These are phyloP conservation scores for Potentilla sterilis DNA, from an alignment of 306 rosid genomes.

Conservation along the genomic window DNA sequence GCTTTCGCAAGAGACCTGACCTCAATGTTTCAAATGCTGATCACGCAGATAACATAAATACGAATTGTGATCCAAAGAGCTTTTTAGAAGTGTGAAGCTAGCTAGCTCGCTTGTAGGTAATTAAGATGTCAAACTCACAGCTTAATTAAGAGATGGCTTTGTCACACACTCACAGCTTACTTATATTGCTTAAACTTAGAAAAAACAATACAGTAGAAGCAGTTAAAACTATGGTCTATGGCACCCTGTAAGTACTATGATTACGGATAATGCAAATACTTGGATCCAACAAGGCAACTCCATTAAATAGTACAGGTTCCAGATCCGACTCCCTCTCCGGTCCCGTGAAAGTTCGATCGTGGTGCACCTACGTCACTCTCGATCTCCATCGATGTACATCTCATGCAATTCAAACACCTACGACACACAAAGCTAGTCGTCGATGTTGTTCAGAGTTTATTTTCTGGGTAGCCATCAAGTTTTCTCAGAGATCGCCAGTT, in stretches of 20 bases:
- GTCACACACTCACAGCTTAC: too few relatives aligned
- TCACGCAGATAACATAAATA: background rate
- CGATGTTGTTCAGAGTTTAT: background rate
- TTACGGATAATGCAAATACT: too few relatives aligned
- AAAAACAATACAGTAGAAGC: background rate
- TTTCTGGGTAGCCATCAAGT: conserved; percentile 1
- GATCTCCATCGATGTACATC: background rate
- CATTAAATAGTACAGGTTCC: too few relatives aligned
- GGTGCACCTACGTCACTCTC: background rate
- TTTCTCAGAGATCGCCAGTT: background rate
- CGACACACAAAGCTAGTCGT: background rate
- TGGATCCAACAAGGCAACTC: too few relatives aligned
- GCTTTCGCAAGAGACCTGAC: background rate
- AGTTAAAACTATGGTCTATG: too few relatives aligned
- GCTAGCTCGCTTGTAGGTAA: background rate
- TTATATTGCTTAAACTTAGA: too few relatives aligned
- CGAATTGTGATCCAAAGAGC: background rate
- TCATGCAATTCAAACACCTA: background rate
- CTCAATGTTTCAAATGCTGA: background rate
- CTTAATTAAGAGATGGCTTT: background rate
- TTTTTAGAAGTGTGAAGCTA: background rate
- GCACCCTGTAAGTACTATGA: too few relatives aligned
- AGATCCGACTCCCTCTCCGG: background rate
- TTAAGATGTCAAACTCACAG: background rate
- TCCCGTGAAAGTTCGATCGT: background rate